phyloP scores from a whole-genome alignment of 495 filamentous ascomycete genomes.

The Clohesyomyces aquaticus region DNA sequence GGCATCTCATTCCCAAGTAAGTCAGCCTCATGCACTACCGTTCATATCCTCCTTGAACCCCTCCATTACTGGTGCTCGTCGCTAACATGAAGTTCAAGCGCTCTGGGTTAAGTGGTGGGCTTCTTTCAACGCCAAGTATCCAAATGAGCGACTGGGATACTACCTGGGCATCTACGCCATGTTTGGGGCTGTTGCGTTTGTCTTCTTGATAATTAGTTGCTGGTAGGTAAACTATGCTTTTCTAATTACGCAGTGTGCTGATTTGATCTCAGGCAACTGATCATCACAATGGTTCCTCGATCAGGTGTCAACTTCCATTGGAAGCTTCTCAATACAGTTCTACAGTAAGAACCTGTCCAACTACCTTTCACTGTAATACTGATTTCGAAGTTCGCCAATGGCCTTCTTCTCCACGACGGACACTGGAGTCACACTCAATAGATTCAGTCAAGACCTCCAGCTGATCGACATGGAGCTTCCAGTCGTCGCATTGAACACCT shows the following conservation, averaged over 20 bases:
- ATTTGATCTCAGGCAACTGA: slow-evolving; percentile 47
- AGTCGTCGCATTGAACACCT: slow-evolving; percentile 52
- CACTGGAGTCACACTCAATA: slow-evolving; percentile 50
- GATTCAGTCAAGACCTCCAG: slow-evolving; percentile 54
- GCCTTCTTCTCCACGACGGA: slow-evolving; percentile 51
- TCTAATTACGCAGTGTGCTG: neutral
- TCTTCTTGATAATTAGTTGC: slow-evolving; percentile 52
- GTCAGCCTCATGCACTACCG: too few species aligned
- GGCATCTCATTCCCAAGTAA: slow-evolving; percentile 36
- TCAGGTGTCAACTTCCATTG: slow-evolving; percentile 57
- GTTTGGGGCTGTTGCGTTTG: slow-evolving; percentile 51
- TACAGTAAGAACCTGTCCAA: slow-evolving; percentile 40
- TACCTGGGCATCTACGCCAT: slow-evolving; percentile 62
- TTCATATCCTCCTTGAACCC: too few species aligned
- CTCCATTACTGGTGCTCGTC: too few species aligned
- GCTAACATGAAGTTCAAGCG: too few species aligned
- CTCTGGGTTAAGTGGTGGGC: slow-evolving; percentile 64
- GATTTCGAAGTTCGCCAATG: slow-evolving; percentile 32
- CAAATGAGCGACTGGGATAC: slow-evolving; percentile 47
- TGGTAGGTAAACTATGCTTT: slow-evolving; percentile 44
- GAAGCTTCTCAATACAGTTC: slow-evolving; percentile 55
- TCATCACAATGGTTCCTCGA: slow-evolving; percentile 59
- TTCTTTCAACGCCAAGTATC: slow-evolving; percentile 47
- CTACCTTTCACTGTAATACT: neutral
- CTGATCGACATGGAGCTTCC: slow-evolving; percentile 53